Evolutionary conservation across 2,329 filamentous ascomycete species (phyloP).

Genomic region (Sporothrix brasiliensis): DNA sequence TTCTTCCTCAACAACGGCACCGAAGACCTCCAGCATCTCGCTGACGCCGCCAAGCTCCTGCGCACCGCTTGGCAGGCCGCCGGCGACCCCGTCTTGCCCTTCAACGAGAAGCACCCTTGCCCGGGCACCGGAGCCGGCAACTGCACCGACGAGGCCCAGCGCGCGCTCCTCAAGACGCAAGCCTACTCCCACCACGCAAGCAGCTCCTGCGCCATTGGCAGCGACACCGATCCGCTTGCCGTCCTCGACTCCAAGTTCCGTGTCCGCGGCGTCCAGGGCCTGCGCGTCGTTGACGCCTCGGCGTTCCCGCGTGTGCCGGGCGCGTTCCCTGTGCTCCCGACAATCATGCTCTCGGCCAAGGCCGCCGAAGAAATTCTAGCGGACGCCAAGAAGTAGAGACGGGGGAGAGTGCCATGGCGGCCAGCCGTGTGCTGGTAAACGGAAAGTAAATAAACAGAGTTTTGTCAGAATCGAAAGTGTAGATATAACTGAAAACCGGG

Average conservation of each 20-base stretch:
- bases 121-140: constrained; percentile 33
- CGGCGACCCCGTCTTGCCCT: constrained; percentile 32
- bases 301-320: constrained; percentile 54
- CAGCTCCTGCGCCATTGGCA: constrained; percentile 56
- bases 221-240: constrained; percentile 53
- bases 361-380: constrained; percentile 56
- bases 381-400: constrained; percentile 29
- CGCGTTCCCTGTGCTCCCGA: constrained; percentile 51
- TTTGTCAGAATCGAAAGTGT: background rate
- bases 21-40: constrained; percentile 34
- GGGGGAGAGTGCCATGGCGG: background rate
- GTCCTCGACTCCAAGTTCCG: constrained; percentile 59
- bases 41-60: constrained; percentile 36
- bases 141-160: constrained; percentile 32
- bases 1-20: constrained; percentile 52
- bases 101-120: constrained; percentile 35
- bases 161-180: constrained; percentile 42
- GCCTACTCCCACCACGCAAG: constrained; percentile 59
- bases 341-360: constrained; percentile 57
- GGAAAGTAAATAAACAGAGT: background rate
- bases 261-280: constrained; percentile 54
- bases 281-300: constrained; percentile 61
- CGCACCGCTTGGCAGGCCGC: constrained; percentile 33
- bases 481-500: background rate
- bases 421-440: background rate